phyloP scores from a whole-genome alignment of 2,329 filamentous ascomycete species.

The Fusarium sp. region DNA sequence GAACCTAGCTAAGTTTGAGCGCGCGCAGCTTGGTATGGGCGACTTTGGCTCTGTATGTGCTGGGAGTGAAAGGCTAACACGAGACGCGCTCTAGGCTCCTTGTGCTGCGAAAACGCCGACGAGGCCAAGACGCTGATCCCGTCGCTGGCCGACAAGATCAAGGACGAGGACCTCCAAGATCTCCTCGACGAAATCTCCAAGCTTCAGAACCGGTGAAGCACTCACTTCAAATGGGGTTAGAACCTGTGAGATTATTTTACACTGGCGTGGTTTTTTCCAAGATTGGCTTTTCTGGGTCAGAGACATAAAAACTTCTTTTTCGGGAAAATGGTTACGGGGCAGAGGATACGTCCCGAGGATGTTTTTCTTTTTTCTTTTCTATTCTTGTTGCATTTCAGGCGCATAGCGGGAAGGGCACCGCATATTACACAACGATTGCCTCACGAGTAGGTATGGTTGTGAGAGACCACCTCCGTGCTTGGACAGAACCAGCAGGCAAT shows the following conservation, averaged over 20 bases:
- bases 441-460: slow-evolving; percentile 29
- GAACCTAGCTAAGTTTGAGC: slow-evolving; percentile 91
- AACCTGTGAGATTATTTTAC: slow-evolving; percentile 5
- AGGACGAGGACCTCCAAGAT: slow-evolving; percentile 89
- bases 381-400: slow-evolving; percentile 49
- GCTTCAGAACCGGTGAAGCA: slow-evolving; percentile 65
- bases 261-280: slow-evolving; percentile 16
- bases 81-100: slow-evolving; percentile 74
- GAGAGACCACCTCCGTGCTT: slow-evolving; percentile 35
- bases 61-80: slow-evolving; percentile 8
- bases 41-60: not conserved
- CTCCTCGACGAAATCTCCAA: slow-evolving; percentile 93
- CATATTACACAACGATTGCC: slow-evolving; percentile 35
- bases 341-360: slow-evolving; percentile 11
- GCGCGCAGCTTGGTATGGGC: slow-evolving; percentile 86
- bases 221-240: not conserved
- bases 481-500: slow-evolving; percentile 28
- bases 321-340: slow-evolving; percentile 11
- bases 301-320: slow-evolving; percentile 19
- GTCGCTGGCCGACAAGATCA: slow-evolving; percentile 89
- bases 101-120: slow-evolving; percentile 93
- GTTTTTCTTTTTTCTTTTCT: slow-evolving; percentile 17
- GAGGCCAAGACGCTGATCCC: slow-evolving; percentile 98
- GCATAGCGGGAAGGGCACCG: slow-evolving; percentile 48
- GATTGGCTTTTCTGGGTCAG: slow-evolving; percentile 23